These are phyloP conservation scores for Didymella keratinophila DNA, from an alignment of 2,329 filamentous ascomycete genomes.

Conservation along the genomic window DNA sequence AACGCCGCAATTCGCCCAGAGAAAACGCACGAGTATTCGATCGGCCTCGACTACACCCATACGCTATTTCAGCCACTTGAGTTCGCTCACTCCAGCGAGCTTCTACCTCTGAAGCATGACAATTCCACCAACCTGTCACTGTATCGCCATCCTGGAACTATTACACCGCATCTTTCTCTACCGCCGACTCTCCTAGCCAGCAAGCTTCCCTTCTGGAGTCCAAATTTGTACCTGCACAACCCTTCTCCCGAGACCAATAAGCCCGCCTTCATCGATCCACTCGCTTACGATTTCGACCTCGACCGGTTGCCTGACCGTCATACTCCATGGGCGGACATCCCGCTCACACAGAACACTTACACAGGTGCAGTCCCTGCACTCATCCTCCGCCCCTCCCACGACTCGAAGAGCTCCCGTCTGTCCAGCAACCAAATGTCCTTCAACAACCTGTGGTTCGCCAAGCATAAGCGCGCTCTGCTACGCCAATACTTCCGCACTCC, in stretches of 20 bases:
- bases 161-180: constrained; percentile 49
- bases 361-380: constrained; percentile 57
- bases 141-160: constrained; percentile 42
- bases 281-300: constrained; percentile 42
- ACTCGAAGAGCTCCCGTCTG: background rate
- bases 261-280: constrained; percentile 41
- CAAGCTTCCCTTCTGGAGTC: constrained; percentile 44
- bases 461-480: constrained; percentile 58
- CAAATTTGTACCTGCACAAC: constrained; percentile 33
- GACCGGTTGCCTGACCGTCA: constrained; percentile 55
- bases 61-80: constrained; percentile 54
- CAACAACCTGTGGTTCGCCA: constrained; percentile 59
- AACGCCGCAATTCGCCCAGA: constrained; percentile 43
- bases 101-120: constrained; percentile 40
- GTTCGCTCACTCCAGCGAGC: constrained; percentile 38
- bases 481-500: constrained; percentile 58
- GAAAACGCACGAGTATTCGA: constrained; percentile 58
- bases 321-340: constrained; percentile 54
- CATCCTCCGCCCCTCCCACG: constrained; percentile 43
- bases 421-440: constrained; percentile 47
- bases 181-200: constrained; percentile 44
- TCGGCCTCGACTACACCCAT: constrained; percentile 62
- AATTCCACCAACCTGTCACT: constrained; percentile 48
- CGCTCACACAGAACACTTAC: constrained; percentile 59
- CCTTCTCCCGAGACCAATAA: constrained; percentile 39